Evolutionary conservation across 805 yeast species (phyloP).

Genomic region (Schwanniomyces pseudopolymorphus): DNA sequence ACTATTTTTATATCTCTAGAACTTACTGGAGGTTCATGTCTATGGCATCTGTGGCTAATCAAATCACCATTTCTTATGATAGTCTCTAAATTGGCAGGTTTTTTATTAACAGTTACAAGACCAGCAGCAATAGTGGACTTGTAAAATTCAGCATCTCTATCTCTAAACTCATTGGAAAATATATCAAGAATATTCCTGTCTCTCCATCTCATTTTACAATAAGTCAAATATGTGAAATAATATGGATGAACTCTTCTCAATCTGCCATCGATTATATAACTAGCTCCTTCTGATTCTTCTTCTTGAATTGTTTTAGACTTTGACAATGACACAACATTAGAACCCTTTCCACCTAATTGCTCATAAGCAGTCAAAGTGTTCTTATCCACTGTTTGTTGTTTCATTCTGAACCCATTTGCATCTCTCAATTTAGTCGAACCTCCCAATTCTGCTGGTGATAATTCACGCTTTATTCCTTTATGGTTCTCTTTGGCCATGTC

Average conservation of each 20-base stretch:
- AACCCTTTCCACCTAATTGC: conserved; percentile 34
- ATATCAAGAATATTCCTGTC: conserved; percentile 78
- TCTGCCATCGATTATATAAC: conserved; percentile 56
- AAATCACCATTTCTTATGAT: conserved; percentile 79
- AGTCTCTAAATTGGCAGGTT: conserved; percentile 62
- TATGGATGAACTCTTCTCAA: conserved; percentile 81
- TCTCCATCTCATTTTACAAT: conserved; percentile 90
- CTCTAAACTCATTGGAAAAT: conserved; percentile 82
- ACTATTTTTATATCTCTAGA: conserved; percentile 62
- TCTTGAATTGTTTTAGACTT: conserved; percentile 43
- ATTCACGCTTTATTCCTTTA: conserved; percentile 8
- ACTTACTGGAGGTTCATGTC: conserved; percentile 87
- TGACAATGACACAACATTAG: conserved; percentile 19
- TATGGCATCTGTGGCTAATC: conserved; percentile 73
- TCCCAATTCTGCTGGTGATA: conserved; percentile 8
- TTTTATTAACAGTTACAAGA: conserved; percentile 68
- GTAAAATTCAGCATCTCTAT: conserved; percentile 69
- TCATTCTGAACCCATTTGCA: conserved; percentile 47
- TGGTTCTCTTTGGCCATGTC: conserved; percentile 5
- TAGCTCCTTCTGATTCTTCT: conserved; percentile 59
- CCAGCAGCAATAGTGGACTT: conserved; percentile 52
- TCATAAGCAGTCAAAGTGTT: conserved; percentile 40
- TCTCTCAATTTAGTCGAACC: conserved; percentile 29
- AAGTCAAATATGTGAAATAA: conserved; percentile 84
- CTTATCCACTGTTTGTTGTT: conserved; percentile 45